Conservation (phyloP, 2,329 filamentous ascomycete species). For the Alternaria alternata region DNA sequence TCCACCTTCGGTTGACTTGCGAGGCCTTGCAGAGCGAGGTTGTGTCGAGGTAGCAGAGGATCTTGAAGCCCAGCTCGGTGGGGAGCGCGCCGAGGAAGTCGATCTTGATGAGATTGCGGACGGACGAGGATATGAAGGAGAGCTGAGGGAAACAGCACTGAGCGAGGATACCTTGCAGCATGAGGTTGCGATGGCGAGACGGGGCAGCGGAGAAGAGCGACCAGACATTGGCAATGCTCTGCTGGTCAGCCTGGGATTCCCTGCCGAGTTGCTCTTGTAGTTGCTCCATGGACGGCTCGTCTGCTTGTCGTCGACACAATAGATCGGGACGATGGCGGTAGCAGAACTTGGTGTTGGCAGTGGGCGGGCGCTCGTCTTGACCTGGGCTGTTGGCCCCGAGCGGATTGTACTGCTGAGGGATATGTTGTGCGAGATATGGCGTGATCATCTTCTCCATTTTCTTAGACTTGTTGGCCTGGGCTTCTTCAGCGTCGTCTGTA, state of each 20-base stretch:
- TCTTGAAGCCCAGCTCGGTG: slow-evolving; percentile 89
- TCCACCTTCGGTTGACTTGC: slow-evolving; percentile 90
- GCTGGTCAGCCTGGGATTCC: slow-evolving; percentile 84
- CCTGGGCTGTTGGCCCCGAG: slow-evolving; percentile 63
- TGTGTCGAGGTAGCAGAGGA: slow-evolving; percentile 91
- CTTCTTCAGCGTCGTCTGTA: slow-evolving; percentile 37
- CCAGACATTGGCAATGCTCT: slow-evolving; percentile 97
- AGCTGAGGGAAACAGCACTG: slow-evolving; percentile 98
- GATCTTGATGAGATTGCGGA: slow-evolving; percentile 95
- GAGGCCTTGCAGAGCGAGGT: slow-evolving; percentile 94
- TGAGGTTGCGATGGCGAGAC: slow-evolving; percentile 90
- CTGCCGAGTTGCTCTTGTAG: slow-evolving; percentile 89
- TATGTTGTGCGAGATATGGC: slow-evolving; percentile 90
- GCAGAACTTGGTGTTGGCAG: slow-evolving; percentile 88
- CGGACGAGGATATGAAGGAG: slow-evolving; percentile 87
- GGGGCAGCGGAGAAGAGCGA: slow-evolving; percentile 96
- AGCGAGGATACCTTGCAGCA: slow-evolving; percentile 94
- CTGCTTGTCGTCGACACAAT: slow-evolving; percentile 89
- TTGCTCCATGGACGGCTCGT: slow-evolving; percentile 95
- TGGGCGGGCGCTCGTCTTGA: slow-evolving; percentile 31
- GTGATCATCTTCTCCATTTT: slow-evolving; percentile 80
- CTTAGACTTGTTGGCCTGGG: slow-evolving; percentile 55
- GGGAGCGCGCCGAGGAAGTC: slow-evolving; percentile 92
- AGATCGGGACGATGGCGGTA: slow-evolving; percentile 94
- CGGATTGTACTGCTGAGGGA: slow-evolving; percentile 86